Conservation (phyloP, 805 yeast genomes). For the Myxozyma sirexii region DNA sequence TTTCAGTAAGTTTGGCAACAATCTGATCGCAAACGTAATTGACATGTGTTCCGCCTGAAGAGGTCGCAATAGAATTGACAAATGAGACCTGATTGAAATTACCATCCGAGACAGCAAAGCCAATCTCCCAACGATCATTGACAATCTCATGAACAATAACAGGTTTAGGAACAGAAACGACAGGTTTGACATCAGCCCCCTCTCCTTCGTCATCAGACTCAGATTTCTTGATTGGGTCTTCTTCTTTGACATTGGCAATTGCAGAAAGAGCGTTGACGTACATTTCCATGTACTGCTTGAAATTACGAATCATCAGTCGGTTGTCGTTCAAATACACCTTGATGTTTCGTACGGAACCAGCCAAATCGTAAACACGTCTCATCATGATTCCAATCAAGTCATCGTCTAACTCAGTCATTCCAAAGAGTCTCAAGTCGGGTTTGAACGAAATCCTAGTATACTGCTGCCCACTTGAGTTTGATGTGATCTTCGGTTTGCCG, state of each 20-base stretch:
- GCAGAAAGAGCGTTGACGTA: slow-evolving; percentile 73
- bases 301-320: slow-evolving; percentile 66
- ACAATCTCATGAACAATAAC: slow-evolving; percentile 67
- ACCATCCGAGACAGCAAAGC: slow-evolving; percentile 90
- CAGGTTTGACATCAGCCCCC: slow-evolving; percentile 46
- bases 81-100: slow-evolving; percentile 91
- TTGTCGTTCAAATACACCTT: slow-evolving; percentile 77
- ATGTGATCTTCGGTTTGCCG: slow-evolving; percentile 71
- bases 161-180: slow-evolving; percentile 37
- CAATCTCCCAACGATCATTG: slow-evolving; percentile 93
- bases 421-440: slow-evolving; percentile 83
- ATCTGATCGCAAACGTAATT: slow-evolving; percentile 83
- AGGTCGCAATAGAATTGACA: slow-evolving; percentile 96
- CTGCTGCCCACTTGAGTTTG: slow-evolving; percentile 59
- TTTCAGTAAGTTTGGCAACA: slow-evolving; percentile 72
- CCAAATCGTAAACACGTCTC: slow-evolving; percentile 92
- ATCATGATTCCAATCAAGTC: slow-evolving; percentile 82
- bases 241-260: slow-evolving; percentile 37
- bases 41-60: slow-evolving; percentile 95
- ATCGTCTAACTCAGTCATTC: slow-evolving; percentile 80
- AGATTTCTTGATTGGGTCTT: slow-evolving; percentile 45
- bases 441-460: slow-evolving; percentile 84
- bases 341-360: slow-evolving; percentile 88
- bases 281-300: slow-evolving; percentile 86
- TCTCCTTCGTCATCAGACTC: slow-evolving; percentile 40